These are phyloP conservation scores for Pseudoturritis turrita DNA, from an alignment of 345 rosid species.

Conservation along the genomic window DNA sequence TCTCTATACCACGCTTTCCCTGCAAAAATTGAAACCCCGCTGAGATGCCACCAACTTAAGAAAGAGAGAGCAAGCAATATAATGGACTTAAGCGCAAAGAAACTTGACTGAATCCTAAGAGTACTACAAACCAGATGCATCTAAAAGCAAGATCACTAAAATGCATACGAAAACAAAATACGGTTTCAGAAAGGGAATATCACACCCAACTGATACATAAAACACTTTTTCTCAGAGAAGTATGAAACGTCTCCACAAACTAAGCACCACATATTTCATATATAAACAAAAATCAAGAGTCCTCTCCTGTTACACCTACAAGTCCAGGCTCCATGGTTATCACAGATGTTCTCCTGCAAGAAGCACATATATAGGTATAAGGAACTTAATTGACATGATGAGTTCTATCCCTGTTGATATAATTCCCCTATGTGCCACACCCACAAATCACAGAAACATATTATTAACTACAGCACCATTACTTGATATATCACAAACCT, in stretches of 20 bases:
- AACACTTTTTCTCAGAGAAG: conserved; percentile 1
- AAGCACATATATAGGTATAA: conserved; percentile 96
- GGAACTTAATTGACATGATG: conserved; percentile 76
- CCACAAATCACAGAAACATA: conserved; percentile 48
- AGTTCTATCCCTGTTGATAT: conserved; percentile 54
- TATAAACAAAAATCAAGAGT: conserved; percentile 40
- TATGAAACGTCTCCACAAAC: conserved; percentile 10
- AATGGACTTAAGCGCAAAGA: neutral
- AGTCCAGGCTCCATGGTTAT: conserved; percentile 90
- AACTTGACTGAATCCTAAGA: neutral
- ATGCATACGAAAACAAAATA: conserved; percentile 1
- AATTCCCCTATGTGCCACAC: conserved; percentile 37
- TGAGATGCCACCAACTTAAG: conserved; percentile 41
- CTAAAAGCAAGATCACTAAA: conserved; percentile 48
- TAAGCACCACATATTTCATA: conserved; percentile 26
- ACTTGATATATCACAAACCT: conserved; percentile 56
- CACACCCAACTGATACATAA: conserved; percentile 11
- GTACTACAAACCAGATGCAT: conserved; percentile 9
- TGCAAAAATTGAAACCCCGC: conserved; percentile 44
- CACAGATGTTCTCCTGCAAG: conserved; percentile 98
- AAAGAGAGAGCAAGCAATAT: conserved; percentile 7
- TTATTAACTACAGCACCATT: conserved; percentile 16
- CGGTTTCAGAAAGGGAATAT: neutral
- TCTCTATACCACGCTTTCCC: conserved; percentile 99
- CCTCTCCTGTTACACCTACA: conserved; percentile 86